Evolutionary conservation across 208 protist species (phyloP).

Genomic region (Novymonas esmeraldas): DNA sequence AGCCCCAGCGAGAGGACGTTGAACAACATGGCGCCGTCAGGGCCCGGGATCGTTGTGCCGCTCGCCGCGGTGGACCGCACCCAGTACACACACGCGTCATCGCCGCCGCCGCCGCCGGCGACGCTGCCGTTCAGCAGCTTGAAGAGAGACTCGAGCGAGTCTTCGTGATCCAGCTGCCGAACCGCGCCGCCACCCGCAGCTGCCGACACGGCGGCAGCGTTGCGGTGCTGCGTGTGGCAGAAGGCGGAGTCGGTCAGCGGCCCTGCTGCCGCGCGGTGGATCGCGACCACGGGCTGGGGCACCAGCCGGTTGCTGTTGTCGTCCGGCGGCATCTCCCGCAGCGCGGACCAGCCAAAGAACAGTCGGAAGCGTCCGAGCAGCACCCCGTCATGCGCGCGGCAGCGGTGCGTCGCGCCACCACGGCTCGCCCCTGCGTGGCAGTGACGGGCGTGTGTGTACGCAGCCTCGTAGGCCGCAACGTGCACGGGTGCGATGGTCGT

Average conservation of each 20-base stretch:
- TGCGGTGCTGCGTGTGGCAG: slow-evolving; percentile 12
- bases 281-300: slow-evolving; percentile 62
- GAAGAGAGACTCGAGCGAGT: slow-evolving; percentile 27
- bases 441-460: slow-evolving; percentile 19
- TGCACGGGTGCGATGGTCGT: slow-evolving; percentile 49
- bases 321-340: slow-evolving; percentile 70
- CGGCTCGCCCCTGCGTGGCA: slow-evolving; percentile 3
- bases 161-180: slow-evolving; percentile 52
- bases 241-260: background rate
- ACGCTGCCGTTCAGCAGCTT: slow-evolving; percentile 25
- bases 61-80: slow-evolving; percentile 57
- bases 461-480: slow-evolving; percentile 36
- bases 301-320: slow-evolving; percentile 75
- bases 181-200: background rate
- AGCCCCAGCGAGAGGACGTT: slow-evolving; percentile 69
- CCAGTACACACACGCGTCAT: slow-evolving; percentile 27
- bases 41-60: slow-evolving; percentile 69
- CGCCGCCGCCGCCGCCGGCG: background rate
- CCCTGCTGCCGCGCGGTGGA: slow-evolving; percentile 2
- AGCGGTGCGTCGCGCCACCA: background rate
- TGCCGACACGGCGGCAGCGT: background rate
- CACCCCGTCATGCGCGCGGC: slow-evolving; percentile 19
- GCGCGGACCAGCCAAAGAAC: slow-evolving; percentile 62
- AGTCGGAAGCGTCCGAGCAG: slow-evolving; percentile 61
- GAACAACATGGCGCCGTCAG: slow-evolving; percentile 81